phyloP scores from a whole-genome alignment of 345 rosid genomes.

The Gynandropsis gynandra region DNA sequence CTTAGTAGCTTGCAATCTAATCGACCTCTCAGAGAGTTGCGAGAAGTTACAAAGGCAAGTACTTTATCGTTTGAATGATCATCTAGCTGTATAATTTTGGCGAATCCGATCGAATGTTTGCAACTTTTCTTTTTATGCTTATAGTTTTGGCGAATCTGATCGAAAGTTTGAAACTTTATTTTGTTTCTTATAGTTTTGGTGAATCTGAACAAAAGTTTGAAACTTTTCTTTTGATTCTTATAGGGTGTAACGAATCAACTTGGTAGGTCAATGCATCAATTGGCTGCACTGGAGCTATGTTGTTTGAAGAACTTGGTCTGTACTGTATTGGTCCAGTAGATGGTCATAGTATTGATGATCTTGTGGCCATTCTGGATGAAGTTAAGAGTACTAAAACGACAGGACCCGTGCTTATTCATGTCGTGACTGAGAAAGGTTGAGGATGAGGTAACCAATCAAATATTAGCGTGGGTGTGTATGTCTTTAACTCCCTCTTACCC shows the following conservation, averaged over 20 bases:
- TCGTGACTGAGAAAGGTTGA: conserved; percentile 95
- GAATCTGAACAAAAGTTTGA: background rate
- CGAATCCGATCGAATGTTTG: no score
- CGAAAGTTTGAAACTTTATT: no score
- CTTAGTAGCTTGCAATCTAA: conserved; percentile 90
- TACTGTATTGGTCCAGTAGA: conserved; percentile 97
- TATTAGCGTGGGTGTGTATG: no score
- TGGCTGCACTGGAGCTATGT: conserved; percentile 92
- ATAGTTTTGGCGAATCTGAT: no score
- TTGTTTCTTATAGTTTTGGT: no score
- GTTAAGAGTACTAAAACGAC: conserved; percentile 86
- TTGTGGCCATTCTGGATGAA: conserved; percentile 77
- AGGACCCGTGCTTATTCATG: conserved; percentile 93
- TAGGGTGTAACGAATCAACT: conserved; percentile 90
- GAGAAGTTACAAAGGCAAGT: conserved; percentile 95
- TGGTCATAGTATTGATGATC: conserved; percentile 89
- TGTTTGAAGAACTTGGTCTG: conserved; percentile 93
- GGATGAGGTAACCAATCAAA: no score
- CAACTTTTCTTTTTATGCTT: no score
- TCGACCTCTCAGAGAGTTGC: conserved; percentile 82
- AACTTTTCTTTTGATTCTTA: conserved; percentile 13
- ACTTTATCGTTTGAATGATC: background rate
- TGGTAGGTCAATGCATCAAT: conserved; percentile 85
- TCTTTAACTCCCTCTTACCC: no score
- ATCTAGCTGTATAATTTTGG: no score